Evolutionary conservation across 805 yeast genomes (phyloP).

Genomic region (Candida pseudoglaebosa): DNA sequence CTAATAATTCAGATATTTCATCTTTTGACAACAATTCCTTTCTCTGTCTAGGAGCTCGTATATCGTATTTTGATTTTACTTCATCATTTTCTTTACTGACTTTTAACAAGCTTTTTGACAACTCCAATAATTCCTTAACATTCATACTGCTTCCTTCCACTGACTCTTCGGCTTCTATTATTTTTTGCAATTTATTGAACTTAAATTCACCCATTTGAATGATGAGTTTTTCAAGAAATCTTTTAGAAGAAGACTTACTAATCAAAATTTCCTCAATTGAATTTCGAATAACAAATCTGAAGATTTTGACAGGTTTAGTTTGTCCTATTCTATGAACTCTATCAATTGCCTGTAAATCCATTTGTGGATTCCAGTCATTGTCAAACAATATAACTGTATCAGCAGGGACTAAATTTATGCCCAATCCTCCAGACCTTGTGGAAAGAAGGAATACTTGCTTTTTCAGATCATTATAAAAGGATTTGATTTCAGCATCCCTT

Average conservation of each 20-base stretch:
- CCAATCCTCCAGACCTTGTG: conserved; percentile 94
- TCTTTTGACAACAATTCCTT: conserved; percentile 19
- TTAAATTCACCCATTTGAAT: conserved; percentile 39
- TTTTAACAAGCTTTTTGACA: conserved; percentile 14
- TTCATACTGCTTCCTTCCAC: conserved; percentile 8
- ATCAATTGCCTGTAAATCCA: conserved; percentile 94
- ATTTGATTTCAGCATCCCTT: conserved; percentile 59
- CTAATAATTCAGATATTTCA: conserved; percentile 42
- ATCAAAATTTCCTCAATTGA: conserved; percentile 83
- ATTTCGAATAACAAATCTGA: conserved; percentile 69
- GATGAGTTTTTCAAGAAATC: conserved; percentile 72
- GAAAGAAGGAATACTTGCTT: conserved; percentile 65
- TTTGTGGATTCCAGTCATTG: conserved; percentile 97
- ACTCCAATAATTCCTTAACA: conserved; percentile 18
- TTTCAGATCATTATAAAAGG: conserved; percentile 36
- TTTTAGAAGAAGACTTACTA: conserved; percentile 73
- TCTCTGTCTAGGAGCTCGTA: neutral
- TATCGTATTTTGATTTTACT: neutral
- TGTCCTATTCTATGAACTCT: conserved; percentile 95
- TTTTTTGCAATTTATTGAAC: conserved; percentile 21
- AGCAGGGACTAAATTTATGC: conserved; percentile 80
- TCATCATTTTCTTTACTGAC: conserved; percentile 5
- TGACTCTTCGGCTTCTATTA: conserved; percentile 17
- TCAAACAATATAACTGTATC: conserved; percentile 89
- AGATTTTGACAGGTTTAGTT: conserved; percentile 73